Evolutionary conservation across 179 eudicot genomes (phyloP).

Genomic region (Silene coronaria): DNA sequence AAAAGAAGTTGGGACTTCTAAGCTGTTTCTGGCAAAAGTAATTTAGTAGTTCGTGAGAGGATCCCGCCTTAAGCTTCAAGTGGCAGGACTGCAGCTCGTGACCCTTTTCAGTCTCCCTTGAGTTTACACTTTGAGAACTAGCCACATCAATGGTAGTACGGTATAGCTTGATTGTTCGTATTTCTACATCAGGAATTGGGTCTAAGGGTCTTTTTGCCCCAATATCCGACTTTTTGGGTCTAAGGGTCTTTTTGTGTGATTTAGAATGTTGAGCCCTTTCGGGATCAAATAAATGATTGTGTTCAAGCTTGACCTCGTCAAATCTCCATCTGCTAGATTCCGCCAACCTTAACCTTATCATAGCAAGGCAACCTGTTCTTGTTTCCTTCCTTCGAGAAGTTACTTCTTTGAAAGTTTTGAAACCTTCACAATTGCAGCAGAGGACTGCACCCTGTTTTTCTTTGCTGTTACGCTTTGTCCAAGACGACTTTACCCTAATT

Average conservation of each 20-base stretch:
- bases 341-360: constrained; percentile 50
- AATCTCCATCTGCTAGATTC: constrained; percentile 52
- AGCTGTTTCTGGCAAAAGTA: constrained; percentile 48
- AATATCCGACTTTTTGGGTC: constrained; percentile 40
- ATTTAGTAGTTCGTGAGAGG: constrained; percentile 33
- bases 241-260: constrained; percentile 35
- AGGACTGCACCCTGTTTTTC: constrained; percentile 68
- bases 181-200: constrained; percentile 39
- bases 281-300: constrained; percentile 56
- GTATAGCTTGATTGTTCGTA: constrained; percentile 52
- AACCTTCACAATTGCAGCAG: constrained; percentile 65
- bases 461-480: constrained; percentile 60
- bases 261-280: constrained; percentile 42
- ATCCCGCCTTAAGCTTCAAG: constrained; percentile 46
- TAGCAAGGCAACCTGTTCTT: constrained; percentile 61
- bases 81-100: constrained; percentile 26
- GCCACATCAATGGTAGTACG: constrained; percentile 38
- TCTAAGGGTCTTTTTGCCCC: constrained; percentile 41
- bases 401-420: constrained; percentile 51
- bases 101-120: constrained; percentile 29
- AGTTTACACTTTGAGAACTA: constrained; percentile 30
- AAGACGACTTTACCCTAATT: constrained; percentile 55
- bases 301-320: constrained; percentile 57
- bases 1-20: constrained; percentile 55
- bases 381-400: constrained; percentile 50